Evolutionary conservation across 2,329 filamentous ascomycete species (phyloP), one percentile per base, ranked within the genome.

Genomic region (Fusarium veterinarium): DNA sequence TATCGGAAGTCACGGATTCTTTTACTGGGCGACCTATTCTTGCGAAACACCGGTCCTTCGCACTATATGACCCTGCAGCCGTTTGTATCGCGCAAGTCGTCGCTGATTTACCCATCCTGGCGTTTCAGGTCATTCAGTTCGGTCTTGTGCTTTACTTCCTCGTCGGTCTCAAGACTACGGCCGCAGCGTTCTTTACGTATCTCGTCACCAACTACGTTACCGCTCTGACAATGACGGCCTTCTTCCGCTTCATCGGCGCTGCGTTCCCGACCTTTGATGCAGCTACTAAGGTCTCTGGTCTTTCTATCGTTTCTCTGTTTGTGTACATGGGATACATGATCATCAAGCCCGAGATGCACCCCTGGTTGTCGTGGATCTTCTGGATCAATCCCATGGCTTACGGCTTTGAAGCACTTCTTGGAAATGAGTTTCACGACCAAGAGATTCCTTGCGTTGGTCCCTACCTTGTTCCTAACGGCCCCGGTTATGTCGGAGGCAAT

Each of bases 371-470:
- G 3, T 91, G 90, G 90, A 79, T 91, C 8, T 90, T 86, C 69
- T 91, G 89, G 88, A 86, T 91, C 37, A 87, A 92, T 67, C 92
- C 92, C 0, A 83, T 94, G 14, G 88, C 91, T 2, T 94, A 93
- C 62, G 90, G 86, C 0, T 94, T 93, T 62, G 90, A 93, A 71
- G 87, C 87, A 0, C 79, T 95, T 1, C 84, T 94, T 74, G 84
- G 90, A 0, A 94, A 94, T 70, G 92, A 94, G 77, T 93, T 94
- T 64, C 86, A 91, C 67, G 82, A 82, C 20, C 81, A 91, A 73
- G 83, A 75, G 1, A 85, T 90, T 23, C 80, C 83, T 0, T 90
- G 89, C 58, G 84, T 85, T 3, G 83, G 81, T 1, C 73, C 69
- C 6, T 88, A 88, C 65, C 78, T 90, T 5, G 80, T 90, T 3